Evolutionary conservation across 2,329 filamentous ascomycete species (phyloP), one percentile per base, ranked within the genome.

Genomic region (Bretziella fagacearum): DNA sequence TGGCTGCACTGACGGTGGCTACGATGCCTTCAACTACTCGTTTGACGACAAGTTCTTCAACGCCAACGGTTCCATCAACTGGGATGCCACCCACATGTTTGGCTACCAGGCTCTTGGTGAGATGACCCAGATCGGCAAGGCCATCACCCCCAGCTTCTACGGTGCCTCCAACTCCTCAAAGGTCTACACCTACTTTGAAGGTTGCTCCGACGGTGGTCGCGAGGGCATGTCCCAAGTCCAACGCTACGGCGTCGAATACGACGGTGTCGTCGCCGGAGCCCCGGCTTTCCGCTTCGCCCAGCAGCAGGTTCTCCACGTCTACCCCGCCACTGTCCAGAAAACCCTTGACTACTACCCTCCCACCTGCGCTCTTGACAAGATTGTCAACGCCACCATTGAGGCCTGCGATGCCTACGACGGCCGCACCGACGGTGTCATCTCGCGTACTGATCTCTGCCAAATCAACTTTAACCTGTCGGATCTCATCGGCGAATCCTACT

Each of bases 171-270:
- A 26, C 23, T 25, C 22, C 10, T 26, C 39, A 8, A 17, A 39
- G 13, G 56, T 59, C 1, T 69, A 67, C 54, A 68, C 64, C n/a
- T 78, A 77, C 57, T 77, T 69, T 51, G 55, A 68, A 2, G 74
- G 74, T 6, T 78, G 74, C 54, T 77, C 71, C 0, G 68, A 71
- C 0, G 75, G 76, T 5, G 74, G 75, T 1, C 63, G 74, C 0
- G 71, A 78, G 59, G 74, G 71, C 3, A 59, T 74, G 27, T 70
- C 70, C 46, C 65, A 67, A 5, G 66, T 70, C 0, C 66, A 77
- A 52, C 55, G 59, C 11, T 75, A 66, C 51, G 71, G 74, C 0
- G 60, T 67, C 0, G 71, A 76, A 51, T 77, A 74, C 44, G 71
- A 78, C 44, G 73, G 73, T 17, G 65, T 75, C 18, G 57, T 76